phyloP scores from a whole-genome alignment of 1,139 yeast genomes.

The Kodamaea fungicola region DNA sequence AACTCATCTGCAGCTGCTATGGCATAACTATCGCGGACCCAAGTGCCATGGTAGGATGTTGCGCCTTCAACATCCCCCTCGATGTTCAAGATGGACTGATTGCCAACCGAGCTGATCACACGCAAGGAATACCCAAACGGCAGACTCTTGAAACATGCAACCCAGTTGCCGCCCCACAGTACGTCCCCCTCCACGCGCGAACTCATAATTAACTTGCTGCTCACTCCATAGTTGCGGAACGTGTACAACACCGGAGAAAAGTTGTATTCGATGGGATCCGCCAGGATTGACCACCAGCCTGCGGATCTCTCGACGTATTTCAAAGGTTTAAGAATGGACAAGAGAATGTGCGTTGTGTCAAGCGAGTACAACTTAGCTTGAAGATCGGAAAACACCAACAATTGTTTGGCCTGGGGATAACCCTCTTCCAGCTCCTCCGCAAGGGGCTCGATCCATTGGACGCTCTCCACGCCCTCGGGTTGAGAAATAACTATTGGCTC shows the following conservation, averaged over 20 bases:
- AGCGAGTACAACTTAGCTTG: slow-evolving; percentile 35
- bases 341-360: slow-evolving; percentile 33
- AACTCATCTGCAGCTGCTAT: slow-evolving; percentile 3
- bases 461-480: slow-evolving; percentile 28
- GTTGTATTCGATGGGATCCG: slow-evolving; percentile 14
- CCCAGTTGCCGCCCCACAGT: slow-evolving; percentile 39
- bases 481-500: slow-evolving; percentile 29
- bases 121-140: slow-evolving; percentile 31
- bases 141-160: slow-evolving; percentile 25
- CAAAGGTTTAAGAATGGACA: slow-evolving; percentile 32
- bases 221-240: slow-evolving; percentile 33
- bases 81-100: slow-evolving; percentile 5
- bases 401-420: slow-evolving; percentile 31
- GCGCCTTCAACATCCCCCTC: slow-evolving; percentile 4
- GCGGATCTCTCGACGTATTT: slow-evolving; percentile 17
- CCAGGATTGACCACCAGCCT: slow-evolving; percentile 29
- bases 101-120: slow-evolving; percentile 26
- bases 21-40: slow-evolving; percentile 1
- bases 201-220: slow-evolving; percentile 17
- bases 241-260: slow-evolving; percentile 27
- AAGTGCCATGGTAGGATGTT: slow-evolving; percentile 3
- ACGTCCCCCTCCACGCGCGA: slow-evolving; percentile 12
- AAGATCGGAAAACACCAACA: slow-evolving; percentile 31
- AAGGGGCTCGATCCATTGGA: slow-evolving; percentile 36
- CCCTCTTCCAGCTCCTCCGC: slow-evolving; percentile 19